These are phyloP conservation scores for Aspergillus ostianus DNA, from an alignment of 495 filamentous ascomycete genomes.

Conservation along the genomic window DNA sequence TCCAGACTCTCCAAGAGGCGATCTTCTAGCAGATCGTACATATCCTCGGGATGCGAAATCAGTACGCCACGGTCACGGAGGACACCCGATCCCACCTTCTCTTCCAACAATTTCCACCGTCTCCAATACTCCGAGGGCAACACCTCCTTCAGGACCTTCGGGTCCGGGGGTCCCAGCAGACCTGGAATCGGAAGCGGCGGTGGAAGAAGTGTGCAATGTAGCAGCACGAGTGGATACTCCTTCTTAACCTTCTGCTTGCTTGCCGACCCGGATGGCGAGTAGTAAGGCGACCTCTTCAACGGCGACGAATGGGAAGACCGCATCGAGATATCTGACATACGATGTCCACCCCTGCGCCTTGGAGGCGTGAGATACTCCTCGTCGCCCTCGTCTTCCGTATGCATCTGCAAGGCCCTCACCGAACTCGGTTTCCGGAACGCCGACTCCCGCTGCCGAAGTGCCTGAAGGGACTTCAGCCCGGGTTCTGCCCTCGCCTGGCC, in stretches of 20 bases:
- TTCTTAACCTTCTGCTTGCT: conserved; percentile 57
- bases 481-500: conserved; percentile 20
- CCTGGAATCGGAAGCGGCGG: conserved; percentile 66
- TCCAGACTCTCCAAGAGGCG: conserved; percentile 85
- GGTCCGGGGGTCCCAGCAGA: conserved; percentile 38
- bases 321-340: conserved; percentile 28
- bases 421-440: conserved; percentile 71
- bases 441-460: conserved; percentile 39
- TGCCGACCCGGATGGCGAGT: conserved; percentile 45
- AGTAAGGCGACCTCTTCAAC: conserved; percentile 39
- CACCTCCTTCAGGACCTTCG: conserved; percentile 53
- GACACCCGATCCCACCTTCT: conserved; percentile 71
- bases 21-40: conserved; percentile 91
- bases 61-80: conserved; percentile 77
- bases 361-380: conserved; percentile 39
- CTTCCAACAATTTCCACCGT: conserved; percentile 72
- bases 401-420: conserved; percentile 77
- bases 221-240: conserved; percentile 74
- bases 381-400: conserved; percentile 47
- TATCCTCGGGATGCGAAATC: conserved; percentile 82
- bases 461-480: conserved; percentile 21
- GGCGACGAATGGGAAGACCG: conserved; percentile 37
- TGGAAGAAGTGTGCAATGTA: conserved; percentile 83
- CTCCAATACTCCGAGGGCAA: conserved; percentile 60
- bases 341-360: conserved; percentile 29